Base-by-base conservation (phyloP, 495 filamentous ascomycete species). In the Tricharina praecox region DNA sequence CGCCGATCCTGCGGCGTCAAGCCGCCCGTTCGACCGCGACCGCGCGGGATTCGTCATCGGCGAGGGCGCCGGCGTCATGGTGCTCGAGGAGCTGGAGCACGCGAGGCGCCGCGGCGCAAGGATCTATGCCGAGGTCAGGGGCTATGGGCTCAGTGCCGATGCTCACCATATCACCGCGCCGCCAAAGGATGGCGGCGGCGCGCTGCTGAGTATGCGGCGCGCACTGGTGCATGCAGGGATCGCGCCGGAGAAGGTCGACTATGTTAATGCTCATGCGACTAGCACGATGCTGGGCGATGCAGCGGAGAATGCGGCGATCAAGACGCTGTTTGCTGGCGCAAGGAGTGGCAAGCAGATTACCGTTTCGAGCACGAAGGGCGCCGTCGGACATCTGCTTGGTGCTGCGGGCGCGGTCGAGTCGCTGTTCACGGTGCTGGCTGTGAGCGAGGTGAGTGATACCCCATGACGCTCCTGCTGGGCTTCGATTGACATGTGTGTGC, bases 181-280 rank as follows among this genome's bases (percentile, higher is more conserved):
- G 1, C 76, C 75, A 28, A 76, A 75, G 53, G 78, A 86, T 55
- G 90, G 90, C 4, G 67, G 72, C 34, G 90, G 90, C 0, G 85
- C 90, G 0, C 71, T 72, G 11, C 65, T 82, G 41, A 81, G 86
- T 4, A 97, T 96, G 90, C 81, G 74, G 55, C 75, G 75, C 51
- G 84, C 87, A 3, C 63, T 97, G 48, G 75, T 71, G 52, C 74
- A 85, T 61, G 86, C 86, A 1, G 64, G 68, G 3, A 50, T 92
- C 1, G 67, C 65, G 50, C 87, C 90, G 4, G 59, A 53, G 1
- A 65, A 74, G 24, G 80, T 97, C 0, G 85, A 87, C 58, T 97
- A 97, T 62, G 72, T 97, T 57, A 97, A 96, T 60, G 90, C 90
- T 1, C 90, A 97, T 63, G 90, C 86, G 3, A 96, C 90, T 0